Percentiles rank a stretch among this genome's conserved stretches.
Conservation (phyloP, 2,329 filamentous ascomycete genomes). For the Calonectria montana region DNA sequence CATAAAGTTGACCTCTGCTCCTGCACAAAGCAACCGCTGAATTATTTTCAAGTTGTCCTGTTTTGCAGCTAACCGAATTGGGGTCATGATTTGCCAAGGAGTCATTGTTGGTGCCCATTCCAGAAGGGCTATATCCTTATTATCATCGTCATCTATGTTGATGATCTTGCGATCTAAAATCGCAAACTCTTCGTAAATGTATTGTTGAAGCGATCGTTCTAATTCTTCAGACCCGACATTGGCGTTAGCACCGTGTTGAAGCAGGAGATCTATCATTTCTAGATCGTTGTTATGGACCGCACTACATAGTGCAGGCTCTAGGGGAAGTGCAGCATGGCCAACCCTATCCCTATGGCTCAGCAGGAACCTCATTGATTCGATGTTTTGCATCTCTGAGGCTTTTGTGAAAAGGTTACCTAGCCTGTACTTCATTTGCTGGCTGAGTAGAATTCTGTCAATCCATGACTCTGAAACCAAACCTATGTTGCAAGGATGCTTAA, state of each 20-base stretch:
- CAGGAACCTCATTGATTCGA: not conserved
- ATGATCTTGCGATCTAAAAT: not conserved
- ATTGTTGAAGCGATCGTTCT: not conserved
- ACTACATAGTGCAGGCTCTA: not conserved
- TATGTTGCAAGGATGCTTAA: not conserved
- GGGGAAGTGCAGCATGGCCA: not conserved
- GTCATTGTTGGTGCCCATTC: not conserved
- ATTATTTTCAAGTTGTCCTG: not conserved
- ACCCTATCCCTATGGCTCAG: not conserved
- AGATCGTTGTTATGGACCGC: not conserved
- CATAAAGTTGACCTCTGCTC: not conserved
- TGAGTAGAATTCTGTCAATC: too few species aligned
- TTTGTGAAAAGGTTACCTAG: not conserved
- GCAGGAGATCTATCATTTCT: not conserved
- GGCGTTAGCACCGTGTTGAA: not conserved
- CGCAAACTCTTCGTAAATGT: not conserved
- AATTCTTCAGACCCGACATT: not conserved
- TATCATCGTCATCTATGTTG: too few species aligned
- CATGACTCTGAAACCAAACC: not conserved
- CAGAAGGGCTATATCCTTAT: not conserved
- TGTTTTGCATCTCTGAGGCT: not conserved
- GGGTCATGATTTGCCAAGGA: not conserved
- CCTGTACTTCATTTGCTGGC: not conserved
- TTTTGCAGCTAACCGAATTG: not conserved
- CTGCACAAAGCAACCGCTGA: not conserved